Conservation (phyloP, 495 filamentous ascomycete genomes). For the Penicillium psychrofluorescens region DNA sequence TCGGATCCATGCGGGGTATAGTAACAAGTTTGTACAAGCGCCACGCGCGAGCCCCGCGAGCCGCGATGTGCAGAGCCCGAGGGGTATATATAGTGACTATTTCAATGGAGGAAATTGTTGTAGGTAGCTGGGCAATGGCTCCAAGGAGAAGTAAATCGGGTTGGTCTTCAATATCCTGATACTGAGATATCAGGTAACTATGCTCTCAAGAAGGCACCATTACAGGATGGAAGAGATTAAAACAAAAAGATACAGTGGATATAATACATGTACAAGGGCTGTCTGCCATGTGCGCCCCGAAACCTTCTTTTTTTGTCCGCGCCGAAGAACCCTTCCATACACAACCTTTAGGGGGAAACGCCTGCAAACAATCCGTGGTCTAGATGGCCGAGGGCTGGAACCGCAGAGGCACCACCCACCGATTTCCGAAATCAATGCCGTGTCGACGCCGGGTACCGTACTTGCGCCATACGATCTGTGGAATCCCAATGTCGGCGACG, state of each 20-base stretch:
- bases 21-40: too few relatives aligned
- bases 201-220: too few relatives aligned
- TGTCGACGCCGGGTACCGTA: slow-evolving; percentile 70
- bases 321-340: background rate
- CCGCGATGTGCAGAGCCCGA: too few relatives aligned
- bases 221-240: too few relatives aligned
- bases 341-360: background rate
- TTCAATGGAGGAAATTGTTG: too few relatives aligned
- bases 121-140: background rate
- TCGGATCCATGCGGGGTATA: too few relatives aligned
- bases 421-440: slow-evolving; percentile 76
- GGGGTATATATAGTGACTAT: too few relatives aligned
- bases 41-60: too few relatives aligned
- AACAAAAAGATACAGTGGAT: background rate
- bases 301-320: too few relatives aligned
- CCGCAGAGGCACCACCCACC: slow-evolving; percentile 63
- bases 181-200: too few relatives aligned
- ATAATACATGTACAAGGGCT: slow-evolving; percentile 4
- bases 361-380: background rate
- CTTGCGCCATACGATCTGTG: slow-evolving; percentile 75
- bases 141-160: background rate
- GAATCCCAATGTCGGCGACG: slow-evolving; percentile 81
- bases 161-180: too few relatives aligned
- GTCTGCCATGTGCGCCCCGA: background rate
- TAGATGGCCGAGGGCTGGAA: slow-evolving; percentile 21